A percentile compares a stretch with the other conserved stretches of the same genome.
Conservation (phyloP, 2,329 filamentous ascomycete species). For the Pseudogymnoascus sp. region DNA sequence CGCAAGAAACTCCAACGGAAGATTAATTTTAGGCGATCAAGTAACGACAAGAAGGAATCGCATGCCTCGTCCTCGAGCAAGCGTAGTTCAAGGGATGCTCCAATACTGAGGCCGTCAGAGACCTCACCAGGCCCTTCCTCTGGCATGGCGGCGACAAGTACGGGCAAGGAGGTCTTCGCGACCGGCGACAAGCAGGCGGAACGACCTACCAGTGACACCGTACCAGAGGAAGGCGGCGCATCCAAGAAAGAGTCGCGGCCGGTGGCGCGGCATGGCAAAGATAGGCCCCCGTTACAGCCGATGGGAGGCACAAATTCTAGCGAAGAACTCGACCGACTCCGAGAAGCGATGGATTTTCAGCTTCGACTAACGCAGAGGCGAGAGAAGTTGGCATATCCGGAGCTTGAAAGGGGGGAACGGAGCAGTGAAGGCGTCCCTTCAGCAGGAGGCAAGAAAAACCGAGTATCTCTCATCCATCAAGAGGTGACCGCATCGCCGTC, state of each 20-base stretch:
- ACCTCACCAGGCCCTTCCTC: constrained; percentile 15
- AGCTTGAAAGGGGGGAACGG: constrained; percentile 37
- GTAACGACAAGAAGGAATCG: constrained; percentile 20
- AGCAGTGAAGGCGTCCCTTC: constrained; percentile 33
- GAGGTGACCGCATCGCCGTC: constrained; percentile 38
- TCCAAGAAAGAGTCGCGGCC: neutral
- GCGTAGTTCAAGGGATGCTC: constrained; percentile 21
- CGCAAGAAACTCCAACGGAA: too few relatives aligned
- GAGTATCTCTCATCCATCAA: constrained; percentile 59
- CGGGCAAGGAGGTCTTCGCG: constrained; percentile 4
- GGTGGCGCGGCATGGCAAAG: constrained; percentile 8
- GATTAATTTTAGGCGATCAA: constrained; percentile 17
- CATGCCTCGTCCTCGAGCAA: constrained; percentile 18
- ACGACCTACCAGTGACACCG: neutral
- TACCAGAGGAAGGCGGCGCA: constrained; percentile 5
- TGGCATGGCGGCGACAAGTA: constrained; percentile 13
- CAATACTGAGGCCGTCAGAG: constrained; percentile 18
- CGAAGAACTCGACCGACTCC: constrained; percentile 25
- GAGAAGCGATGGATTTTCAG: constrained; percentile 31
- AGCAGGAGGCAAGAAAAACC: constrained; percentile 28
- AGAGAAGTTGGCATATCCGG: constrained; percentile 40
- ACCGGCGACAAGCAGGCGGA: neutral
- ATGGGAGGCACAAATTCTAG: constrained; percentile 33
- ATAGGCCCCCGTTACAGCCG: constrained; percentile 13
- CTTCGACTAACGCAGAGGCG: constrained; percentile 49